These are phyloP conservation scores for Podospora appendiculata DNA, from an alignment of 495 filamentous ascomycete species.

Conservation along the genomic window DNA sequence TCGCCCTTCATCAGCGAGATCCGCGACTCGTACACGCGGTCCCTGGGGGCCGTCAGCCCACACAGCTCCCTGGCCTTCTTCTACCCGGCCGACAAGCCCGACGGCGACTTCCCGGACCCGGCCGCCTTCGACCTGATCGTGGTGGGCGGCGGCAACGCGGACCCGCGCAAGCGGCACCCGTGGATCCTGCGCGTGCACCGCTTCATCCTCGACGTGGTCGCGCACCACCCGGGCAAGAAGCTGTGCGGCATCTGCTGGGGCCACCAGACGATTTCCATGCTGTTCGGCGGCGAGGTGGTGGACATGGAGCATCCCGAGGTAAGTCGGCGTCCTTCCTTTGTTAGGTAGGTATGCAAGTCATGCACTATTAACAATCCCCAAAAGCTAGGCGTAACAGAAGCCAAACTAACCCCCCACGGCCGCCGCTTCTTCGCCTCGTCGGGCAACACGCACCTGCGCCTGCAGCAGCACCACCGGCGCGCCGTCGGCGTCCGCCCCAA, in stretches of 20 bases:
- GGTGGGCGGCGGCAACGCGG: constrained; percentile 38
- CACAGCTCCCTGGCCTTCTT: constrained; percentile 27
- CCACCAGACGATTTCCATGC: constrained; percentile 35
- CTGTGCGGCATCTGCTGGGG: constrained; percentile 42
- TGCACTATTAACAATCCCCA: neutral
- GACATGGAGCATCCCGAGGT: constrained; percentile 34
- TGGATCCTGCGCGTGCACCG: constrained; percentile 39
- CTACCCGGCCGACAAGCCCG: constrained; percentile 29
- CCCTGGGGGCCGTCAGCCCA: constrained; percentile 25
- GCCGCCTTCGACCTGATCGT: constrained; percentile 38
- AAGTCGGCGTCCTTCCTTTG: neutral
- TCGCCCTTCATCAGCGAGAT: constrained; percentile 30
- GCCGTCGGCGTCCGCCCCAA: constrained; percentile 23
- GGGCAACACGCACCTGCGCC: constrained; percentile 2
- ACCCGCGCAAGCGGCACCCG: constrained; percentile 31
- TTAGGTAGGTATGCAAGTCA: too few relatives aligned
- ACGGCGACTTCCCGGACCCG: constrained; percentile 28
- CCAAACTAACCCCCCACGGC: constrained; percentile 29
- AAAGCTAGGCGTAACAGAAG: constrained; percentile 33
- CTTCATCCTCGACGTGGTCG: constrained; percentile 32
- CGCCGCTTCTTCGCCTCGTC: constrained; percentile 23
- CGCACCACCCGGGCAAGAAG: constrained; percentile 31
- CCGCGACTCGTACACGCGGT: constrained; percentile 31
- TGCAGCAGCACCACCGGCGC: constrained; percentile 41
- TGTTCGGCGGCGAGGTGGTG: constrained; percentile 34